Conservation (phyloP, 169 alveolate species). For the Plasmodium fragile region DNA sequence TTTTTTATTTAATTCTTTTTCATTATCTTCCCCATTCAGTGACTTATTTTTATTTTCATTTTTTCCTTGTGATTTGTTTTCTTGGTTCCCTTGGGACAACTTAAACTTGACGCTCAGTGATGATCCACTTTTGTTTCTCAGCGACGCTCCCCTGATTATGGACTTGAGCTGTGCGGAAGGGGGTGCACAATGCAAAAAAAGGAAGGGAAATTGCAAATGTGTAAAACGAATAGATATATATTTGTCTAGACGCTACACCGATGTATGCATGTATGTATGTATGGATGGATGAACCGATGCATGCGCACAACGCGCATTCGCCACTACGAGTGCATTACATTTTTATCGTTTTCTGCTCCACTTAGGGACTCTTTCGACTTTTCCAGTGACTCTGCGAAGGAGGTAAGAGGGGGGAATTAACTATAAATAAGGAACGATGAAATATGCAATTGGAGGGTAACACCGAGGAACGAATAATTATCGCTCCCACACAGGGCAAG, state of each 20-base stretch:
- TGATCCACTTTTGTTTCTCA: slow-evolving; percentile 60
- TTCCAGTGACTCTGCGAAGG: slow-evolving; percentile 42
- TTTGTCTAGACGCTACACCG: background rate
- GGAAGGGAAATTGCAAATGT: background rate
- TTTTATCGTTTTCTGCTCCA: slow-evolving; percentile 63
- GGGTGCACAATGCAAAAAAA: background rate
- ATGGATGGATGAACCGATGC: background rate
- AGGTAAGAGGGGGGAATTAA: background rate
- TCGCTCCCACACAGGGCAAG: background rate
- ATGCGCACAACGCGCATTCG: background rate
- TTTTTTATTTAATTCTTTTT: slow-evolving; percentile 50
- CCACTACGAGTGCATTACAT: slow-evolving; percentile 19
- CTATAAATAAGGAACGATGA: background rate
- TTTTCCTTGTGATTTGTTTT: slow-evolving; percentile 3
- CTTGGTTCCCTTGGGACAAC: slow-evolving; percentile 13
- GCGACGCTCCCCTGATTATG: slow-evolving; percentile 67
- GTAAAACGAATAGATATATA: background rate
- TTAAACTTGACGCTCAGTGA: slow-evolving; percentile 63
- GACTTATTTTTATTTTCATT: background rate
- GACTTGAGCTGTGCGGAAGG: slow-evolving; percentile 35
- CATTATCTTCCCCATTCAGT: slow-evolving; percentile 6
- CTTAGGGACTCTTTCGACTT: slow-evolving; percentile 55
- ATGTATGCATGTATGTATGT: background rate
- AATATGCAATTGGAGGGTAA: background rate
- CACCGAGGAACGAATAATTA: background rate